A percentile compares a stretch with the other conserved stretches of the same genome.
These are phyloP conservation scores for Aquilaria yunnanensis DNA, from an alignment of 345 rosid species.

Conservation along the genomic window DNA sequence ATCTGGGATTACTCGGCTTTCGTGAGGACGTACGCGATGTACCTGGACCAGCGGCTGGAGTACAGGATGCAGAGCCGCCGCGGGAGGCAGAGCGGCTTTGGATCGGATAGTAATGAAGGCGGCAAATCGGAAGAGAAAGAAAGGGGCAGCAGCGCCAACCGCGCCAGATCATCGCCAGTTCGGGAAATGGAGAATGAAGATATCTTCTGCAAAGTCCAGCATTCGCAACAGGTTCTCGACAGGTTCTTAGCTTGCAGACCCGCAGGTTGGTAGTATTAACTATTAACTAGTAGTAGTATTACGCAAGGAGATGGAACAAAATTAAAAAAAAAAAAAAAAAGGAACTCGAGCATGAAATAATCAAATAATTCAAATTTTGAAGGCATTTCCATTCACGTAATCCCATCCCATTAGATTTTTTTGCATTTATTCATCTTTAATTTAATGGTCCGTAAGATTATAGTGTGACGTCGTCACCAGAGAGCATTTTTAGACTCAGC, in stretches of 20 bases:
- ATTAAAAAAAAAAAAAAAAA: background rate
- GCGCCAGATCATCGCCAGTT: slow-evolving; percentile 34
- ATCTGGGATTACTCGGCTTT: slow-evolving; percentile 87
- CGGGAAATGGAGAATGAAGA: slow-evolving; percentile 56
- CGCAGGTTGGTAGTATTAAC: slow-evolving; percentile 44
- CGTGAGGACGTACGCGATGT: slow-evolving; percentile 66
- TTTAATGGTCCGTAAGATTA: too few species aligned
- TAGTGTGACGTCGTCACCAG: too few species aligned
- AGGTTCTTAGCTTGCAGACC: slow-evolving; percentile 88
- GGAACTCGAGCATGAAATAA: too few species aligned
- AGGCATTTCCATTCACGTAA: too few species aligned
- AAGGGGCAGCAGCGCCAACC: slow-evolving; percentile 13
- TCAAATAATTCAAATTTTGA: too few species aligned
- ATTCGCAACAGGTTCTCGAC: slow-evolving; percentile 69
- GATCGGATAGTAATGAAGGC: slow-evolving; percentile 11
- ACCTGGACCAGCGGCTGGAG: slow-evolving; percentile 78
- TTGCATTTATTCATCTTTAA: too few species aligned
- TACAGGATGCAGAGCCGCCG: slow-evolving; percentile 56
- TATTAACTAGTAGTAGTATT: too few species aligned
- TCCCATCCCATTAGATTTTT: too few species aligned
- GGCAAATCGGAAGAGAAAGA: slow-evolving; percentile 33
- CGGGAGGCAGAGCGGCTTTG: slow-evolving; percentile 43
- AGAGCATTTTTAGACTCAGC: too few species aligned
- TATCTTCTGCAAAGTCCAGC: slow-evolving; percentile 57
- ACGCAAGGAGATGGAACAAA: background rate